Percentiles rank a stretch among this genome's conserved stretches.
Conservation (phyloP, 768 basidiomycete species). For the Gloeopeniophorella convolvens region DNA sequence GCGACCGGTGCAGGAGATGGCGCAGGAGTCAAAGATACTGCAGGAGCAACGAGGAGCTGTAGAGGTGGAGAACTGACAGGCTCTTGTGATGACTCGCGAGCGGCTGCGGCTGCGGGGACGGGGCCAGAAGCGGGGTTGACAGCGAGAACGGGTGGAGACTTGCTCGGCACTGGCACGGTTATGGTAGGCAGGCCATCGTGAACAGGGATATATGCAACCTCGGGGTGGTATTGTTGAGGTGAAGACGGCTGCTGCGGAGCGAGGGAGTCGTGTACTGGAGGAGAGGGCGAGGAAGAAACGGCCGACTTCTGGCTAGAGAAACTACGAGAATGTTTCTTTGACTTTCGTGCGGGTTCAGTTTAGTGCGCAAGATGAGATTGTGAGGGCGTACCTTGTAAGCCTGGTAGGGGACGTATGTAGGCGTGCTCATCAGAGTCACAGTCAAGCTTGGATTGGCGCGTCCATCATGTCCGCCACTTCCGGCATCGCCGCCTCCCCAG, state of each 20-base stretch:
- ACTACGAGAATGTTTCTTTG: constrained; percentile 42
- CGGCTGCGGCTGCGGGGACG: too few relatives aligned
- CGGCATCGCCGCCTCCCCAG: constrained; percentile 58
- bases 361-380: not conserved
- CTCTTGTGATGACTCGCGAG: not conserved
- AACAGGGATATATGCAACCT: not conserved
- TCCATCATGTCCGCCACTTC: constrained; percentile 63
- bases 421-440: constrained; percentile 23
- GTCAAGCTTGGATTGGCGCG: not conserved
- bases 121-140: too few relatives aligned
- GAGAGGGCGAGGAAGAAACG: constrained; percentile 12
- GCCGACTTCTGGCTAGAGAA: constrained; percentile 28
- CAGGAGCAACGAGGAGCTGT: not conserved
- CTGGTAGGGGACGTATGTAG: constrained; percentile 41
- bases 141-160: too few relatives aligned
- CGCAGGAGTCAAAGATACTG: not conserved
- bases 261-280: constrained; percentile 5
- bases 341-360: constrained; percentile 24
- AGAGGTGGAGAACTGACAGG: not conserved
- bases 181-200: not conserved
- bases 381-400: constrained; percentile 37
- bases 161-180: too few relatives aligned
- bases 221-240: not conserved
- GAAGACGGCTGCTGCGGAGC: not conserved
- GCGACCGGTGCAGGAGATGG: not conserved